Base-by-base conservation (phyloP, 768 basidiomycete species). In the Podaxis sp. region DNA sequence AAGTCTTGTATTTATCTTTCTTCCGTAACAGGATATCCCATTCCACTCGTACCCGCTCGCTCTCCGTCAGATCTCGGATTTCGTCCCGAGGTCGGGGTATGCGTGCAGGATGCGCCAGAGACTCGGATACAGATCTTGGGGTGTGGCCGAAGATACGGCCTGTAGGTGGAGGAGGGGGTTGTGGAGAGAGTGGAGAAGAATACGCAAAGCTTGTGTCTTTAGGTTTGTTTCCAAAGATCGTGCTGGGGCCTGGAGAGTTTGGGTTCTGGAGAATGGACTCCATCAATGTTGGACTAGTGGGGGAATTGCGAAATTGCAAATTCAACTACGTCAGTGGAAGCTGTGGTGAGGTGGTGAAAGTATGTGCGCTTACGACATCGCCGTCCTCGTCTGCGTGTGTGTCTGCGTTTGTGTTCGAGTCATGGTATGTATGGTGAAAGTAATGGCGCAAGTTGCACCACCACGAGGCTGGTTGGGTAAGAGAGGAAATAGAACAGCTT, bases 1-100 rank as follows among this genome's bases (percentile, higher is more conserved):
- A 63, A 9, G 55, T 49, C 33, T 63, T 63, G 61, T 63, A 63
- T 22, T 63, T 63, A 12, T 56, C 54, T 17, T 63, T 63, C 55
- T 63, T 63, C 48, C 54, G 44, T 12, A 56, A 11, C 46, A 63
- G 22, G 9, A 63, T 56, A 57, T 63, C 61, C 61, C 61, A 63
- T 51, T 63, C 61, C 17, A 63, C 61, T 33, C 61, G 24, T 22
- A 63, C n/a, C 24, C 48, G 48, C 38, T 63, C 61, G 8, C 48
- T 26, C 9, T 63, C 54, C 4, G 46, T 49, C 9, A 63, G 36
- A 49, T 63, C 24, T 1, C 36, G 61, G 7, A 63, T 26, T 15
- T 40, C 53, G 33, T 62, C 53, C 55, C 55, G 30, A 9, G 61
- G 36, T 19, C 59, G 59, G 3, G 39, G 13, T 39, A 59, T 36